Base-by-base conservation (phyloP, 2,329 filamentous ascomycete species). In the Scopulariopsis brevicaulis region DNA sequence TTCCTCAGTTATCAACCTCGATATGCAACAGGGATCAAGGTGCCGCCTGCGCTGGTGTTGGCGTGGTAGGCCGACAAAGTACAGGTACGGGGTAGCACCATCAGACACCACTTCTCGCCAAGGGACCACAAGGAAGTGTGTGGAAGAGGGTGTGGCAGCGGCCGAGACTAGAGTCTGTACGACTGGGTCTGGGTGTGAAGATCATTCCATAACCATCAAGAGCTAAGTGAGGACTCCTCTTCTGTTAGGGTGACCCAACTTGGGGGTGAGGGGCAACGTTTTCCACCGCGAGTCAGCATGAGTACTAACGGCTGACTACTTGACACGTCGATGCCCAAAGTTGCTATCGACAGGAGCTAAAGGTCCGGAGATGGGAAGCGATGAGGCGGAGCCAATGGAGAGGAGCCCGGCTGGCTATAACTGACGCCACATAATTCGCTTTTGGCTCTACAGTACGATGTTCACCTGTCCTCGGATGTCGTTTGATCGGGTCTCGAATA, bases 271-370 rank as follows among this genome's bases (percentile, higher is more conserved):
- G 46, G 22, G 5, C 6, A 24, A 24, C 46, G n/a, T 50, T 22
- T 20, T 12, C 7, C 20, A 4, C n/a, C 11, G 20, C 46, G 20
- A 50, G 46, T 20, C n/a, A 20, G 4, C 20, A 50, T 2, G 46
- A 24, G 22, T 12, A 7, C 46, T 20, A 22, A 24, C 20, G 20
- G 20, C 46, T 34, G 28, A 22, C n/a, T 28, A 22, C n/a, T 35
- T 20, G 37, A 48, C 54, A 55, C 25, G 54, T 55, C 43, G 55
- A 56, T 56, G 55, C 55, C 55, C 28, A 43, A 56, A 34, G 32
- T n/a, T 50, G 15, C 55, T 56, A 43, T 37, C n/a, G 28, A 51
- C n/a, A 35, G n/a, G 12, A 18, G 28, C 40, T 22, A 51, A 24
- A 24, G 54, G 32, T 56, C 8, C 25, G 24, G 15, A 24, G 20